Conservation (phyloP, 805 yeast species). For the Yamadazyma sp. region DNA sequence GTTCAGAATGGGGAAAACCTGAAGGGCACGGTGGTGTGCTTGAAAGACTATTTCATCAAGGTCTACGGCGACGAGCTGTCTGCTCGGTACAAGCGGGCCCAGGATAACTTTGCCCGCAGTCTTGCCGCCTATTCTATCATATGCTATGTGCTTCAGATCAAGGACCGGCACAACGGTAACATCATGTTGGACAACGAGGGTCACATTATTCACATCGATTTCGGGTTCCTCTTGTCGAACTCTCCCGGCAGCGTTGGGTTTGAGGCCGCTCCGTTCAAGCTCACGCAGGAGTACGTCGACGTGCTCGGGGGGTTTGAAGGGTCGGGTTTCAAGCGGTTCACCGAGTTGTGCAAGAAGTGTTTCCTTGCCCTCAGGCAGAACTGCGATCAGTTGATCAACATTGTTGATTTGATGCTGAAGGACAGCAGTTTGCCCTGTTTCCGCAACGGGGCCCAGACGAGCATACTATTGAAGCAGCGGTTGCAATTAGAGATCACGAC, state of each 20-base stretch:
- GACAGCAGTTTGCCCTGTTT: constrained; percentile 92
- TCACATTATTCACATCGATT: constrained; percentile 92
- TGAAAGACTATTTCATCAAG: constrained; percentile 74
- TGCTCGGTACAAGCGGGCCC: constrained; percentile 65
- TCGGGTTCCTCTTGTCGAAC: constrained; percentile 88
- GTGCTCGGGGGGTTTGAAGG: constrained; percentile 78
- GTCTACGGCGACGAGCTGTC: constrained; percentile 68
- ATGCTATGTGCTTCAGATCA: constrained; percentile 86
- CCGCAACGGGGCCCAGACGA: constrained; percentile 81
- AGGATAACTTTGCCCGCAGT: constrained; percentile 79
- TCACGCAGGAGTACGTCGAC: constrained; percentile 87
- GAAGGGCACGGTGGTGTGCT: constrained; percentile 65
- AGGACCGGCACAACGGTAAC: constrained; percentile 96
- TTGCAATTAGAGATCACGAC: constrained; percentile 77
- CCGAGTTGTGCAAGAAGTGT: constrained; percentile 63
- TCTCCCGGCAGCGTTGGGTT: constrained; percentile 97
- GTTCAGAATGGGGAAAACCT: constrained; percentile 63
- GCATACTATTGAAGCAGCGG: constrained; percentile 75
- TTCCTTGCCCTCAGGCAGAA: constrained; percentile 72
- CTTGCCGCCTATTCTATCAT: constrained; percentile 91
- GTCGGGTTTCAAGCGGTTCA: constrained; percentile 58
- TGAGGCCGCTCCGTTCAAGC: constrained; percentile 96
- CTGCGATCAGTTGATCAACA: constrained; percentile 69
- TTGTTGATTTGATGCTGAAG: constrained; percentile 93
- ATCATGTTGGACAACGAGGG: constrained; percentile 96